These are phyloP conservation scores for Bremia lactucae DNA, from an alignment of 352 stramenopile species.

Conservation along the genomic window DNA sequence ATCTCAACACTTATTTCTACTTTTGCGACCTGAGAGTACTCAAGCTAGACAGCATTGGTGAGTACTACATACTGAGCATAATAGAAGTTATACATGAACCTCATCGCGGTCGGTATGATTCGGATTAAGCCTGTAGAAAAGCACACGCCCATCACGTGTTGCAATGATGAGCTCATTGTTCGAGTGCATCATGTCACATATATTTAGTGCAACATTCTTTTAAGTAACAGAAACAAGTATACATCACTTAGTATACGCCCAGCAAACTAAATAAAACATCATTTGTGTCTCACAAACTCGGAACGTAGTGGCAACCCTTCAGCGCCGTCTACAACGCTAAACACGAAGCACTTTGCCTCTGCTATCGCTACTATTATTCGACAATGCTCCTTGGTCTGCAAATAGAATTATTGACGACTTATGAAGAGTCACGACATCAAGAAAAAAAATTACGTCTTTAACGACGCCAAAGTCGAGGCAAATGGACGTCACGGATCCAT, in stretches of 20 bases:
- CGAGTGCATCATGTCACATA: slow-evolving; percentile 43
- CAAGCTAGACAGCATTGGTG: too few species aligned
- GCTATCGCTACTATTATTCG: slow-evolving; percentile 67
- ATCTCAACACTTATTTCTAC: slow-evolving; percentile 52
- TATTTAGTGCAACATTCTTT: slow-evolving; percentile 61
- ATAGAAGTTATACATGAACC: slow-evolving; percentile 5
- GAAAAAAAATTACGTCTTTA: slow-evolving; percentile 21
- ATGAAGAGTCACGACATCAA: neutral
- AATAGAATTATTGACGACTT: too few species aligned
- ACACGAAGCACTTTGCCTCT: slow-evolving; percentile 56
- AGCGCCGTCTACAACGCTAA: slow-evolving; percentile 37
- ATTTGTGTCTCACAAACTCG: slow-evolving; percentile 55
- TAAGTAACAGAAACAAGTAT: neutral
- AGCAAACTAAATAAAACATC: neutral
- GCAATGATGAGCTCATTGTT: slow-evolving; percentile 47
- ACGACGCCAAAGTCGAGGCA: slow-evolving; percentile 32
- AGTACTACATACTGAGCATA: neutral
- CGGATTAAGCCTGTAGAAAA: slow-evolving; percentile 32
- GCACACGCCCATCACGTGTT: slow-evolving; percentile 51
- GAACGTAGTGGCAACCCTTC: slow-evolving; percentile 41
- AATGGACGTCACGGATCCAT: slow-evolving; percentile 65
- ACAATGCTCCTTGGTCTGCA: slow-evolving; percentile 29
- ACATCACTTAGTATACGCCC: neutral
- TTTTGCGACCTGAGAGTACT: slow-evolving; percentile 39
- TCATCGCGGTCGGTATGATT: slow-evolving; percentile 5